Base-by-base conservation (phyloP, 1,284 basidiomycete species). In the Anthracocystis setariae region DNA sequence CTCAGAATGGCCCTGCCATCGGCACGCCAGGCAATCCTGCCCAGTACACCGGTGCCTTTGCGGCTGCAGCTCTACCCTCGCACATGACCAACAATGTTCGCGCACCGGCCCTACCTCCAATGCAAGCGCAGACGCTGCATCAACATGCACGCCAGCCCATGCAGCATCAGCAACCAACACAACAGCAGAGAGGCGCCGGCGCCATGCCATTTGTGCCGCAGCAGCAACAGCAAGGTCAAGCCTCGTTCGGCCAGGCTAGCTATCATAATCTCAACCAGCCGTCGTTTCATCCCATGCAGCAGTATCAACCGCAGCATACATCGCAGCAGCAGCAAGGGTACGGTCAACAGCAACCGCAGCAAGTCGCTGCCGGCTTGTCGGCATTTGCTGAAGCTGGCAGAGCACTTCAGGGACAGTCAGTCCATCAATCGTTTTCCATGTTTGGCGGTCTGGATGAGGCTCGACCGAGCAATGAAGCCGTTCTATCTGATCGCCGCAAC, bases 1-100 rank as follows among this genome's bases (percentile, higher is more conserved):
- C 64, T 3, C 58, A 63, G 52, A 61, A 59, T 13, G 70, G 70
- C 8, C 70, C 70, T 1, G 70, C 70, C 2, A 44, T 73, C 8
- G 62, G 58, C 15, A 60, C 74, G 10, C 80, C 81, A 3, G 75
- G 72, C 20, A 76, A 76, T 27, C 79, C 77, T 18, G 71, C 76
- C n/a, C 78, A 81, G 52, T 81, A 82, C 55, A 83, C 82, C 10
- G 73, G 77, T 12, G 79, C 79, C 0, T 80, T 82, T 40, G 71
- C 71, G 2, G 74, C 76, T 21, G 74, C 74, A 15, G 80, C 61
- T n/a, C 68, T 52, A 66, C 81, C 53, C 38, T 80, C 66, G 32
- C 75, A 49, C 37, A 71, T 71, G 61, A 68, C 68, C 23, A 65
- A 74, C 60, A 67, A 54, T 24, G 54, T 59, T 2, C 55, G 68